Evolutionary conservation across 768 basidiomycete species (phyloP).

Genomic region (Filobasidium floriforme): DNA sequence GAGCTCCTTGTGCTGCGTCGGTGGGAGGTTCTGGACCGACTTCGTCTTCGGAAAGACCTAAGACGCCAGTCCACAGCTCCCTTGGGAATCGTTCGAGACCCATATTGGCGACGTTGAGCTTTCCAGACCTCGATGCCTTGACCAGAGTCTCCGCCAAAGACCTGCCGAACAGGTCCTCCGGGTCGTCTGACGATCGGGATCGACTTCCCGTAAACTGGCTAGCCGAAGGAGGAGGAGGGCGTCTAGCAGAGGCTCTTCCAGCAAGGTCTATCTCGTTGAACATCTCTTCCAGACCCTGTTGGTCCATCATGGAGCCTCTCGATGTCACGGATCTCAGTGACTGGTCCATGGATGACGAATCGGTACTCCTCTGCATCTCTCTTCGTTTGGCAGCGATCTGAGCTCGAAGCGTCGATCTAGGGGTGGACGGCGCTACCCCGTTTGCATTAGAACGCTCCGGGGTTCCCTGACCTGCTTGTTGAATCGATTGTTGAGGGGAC

Average conservation of each 20-base stretch:
- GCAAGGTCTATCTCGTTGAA: neutral
- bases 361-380: neutral
- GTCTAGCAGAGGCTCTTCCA: neutral
- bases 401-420: neutral
- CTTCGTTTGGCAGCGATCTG: conserved; percentile 13
- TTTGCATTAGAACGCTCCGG: too few species aligned
- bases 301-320: neutral
- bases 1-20: too few species aligned
- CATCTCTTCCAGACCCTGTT: neutral
- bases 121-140: conserved; percentile 18
- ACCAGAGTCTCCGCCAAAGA: conserved; percentile 6
- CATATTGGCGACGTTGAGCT: conserved; percentile 20
- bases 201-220: neutral
- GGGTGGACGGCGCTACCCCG: neutral
- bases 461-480: too few species aligned
- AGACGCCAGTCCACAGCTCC: conserved; percentile 21
- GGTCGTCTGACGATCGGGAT: neutral
- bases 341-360: neutral
- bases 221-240: neutral
- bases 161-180: conserved; percentile 19
- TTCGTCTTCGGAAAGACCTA: neutral
- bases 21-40: neutral
- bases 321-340: too few species aligned
- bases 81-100: conserved; percentile 20
- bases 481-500: too few species aligned